Conservation (phyloP, 352 stramenopile species). For the Pythium periplocum region DNA sequence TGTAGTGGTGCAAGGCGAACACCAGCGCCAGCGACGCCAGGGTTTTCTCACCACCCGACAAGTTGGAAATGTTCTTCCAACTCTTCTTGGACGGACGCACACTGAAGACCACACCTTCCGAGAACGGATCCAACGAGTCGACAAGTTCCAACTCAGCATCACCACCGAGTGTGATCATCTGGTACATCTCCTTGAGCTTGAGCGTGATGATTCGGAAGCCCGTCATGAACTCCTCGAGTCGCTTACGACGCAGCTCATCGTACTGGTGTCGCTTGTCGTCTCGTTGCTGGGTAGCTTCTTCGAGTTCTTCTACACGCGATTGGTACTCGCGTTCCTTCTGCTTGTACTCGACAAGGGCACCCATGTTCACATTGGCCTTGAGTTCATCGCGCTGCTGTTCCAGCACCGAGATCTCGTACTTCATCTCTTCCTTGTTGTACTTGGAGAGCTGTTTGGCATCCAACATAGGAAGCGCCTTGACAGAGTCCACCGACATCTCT, state of each 20-base stretch:
- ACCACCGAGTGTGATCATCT: constrained; percentile 96
- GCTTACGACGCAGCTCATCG: constrained; percentile 95
- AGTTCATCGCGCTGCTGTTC: constrained; percentile 91
- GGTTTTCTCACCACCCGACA: constrained; percentile 99
- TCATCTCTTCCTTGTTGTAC: constrained; percentile 90
- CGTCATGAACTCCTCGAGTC: constrained; percentile 99
- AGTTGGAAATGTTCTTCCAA: constrained; percentile 99
- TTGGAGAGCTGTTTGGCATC: constrained; percentile 71
- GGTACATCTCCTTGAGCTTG: constrained; percentile 99
- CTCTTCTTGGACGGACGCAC: constrained; percentile 99
- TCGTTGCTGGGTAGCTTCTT: constrained; percentile 90
- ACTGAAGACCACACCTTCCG: constrained; percentile 98
- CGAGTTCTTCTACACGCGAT: constrained; percentile 90
- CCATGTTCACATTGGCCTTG: constrained; percentile 95
- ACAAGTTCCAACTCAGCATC: constrained; percentile 99
- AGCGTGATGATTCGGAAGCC: constrained; percentile 98
- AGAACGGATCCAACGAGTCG: constrained; percentile 99
- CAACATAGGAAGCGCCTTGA: constrained; percentile 71
- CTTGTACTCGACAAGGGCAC: constrained; percentile 87
- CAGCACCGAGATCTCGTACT: constrained; percentile 91
- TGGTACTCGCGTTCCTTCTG: constrained; percentile 96
- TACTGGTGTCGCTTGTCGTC: constrained; percentile 93
- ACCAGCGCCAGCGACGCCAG: constrained; percentile 98
- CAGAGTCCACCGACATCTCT: constrained; percentile 5
- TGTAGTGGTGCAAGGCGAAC: constrained; percentile 99